Evolutionary conservation across 257 asterid species (phyloP).

Genomic region (Solanum sparsipilum): DNA sequence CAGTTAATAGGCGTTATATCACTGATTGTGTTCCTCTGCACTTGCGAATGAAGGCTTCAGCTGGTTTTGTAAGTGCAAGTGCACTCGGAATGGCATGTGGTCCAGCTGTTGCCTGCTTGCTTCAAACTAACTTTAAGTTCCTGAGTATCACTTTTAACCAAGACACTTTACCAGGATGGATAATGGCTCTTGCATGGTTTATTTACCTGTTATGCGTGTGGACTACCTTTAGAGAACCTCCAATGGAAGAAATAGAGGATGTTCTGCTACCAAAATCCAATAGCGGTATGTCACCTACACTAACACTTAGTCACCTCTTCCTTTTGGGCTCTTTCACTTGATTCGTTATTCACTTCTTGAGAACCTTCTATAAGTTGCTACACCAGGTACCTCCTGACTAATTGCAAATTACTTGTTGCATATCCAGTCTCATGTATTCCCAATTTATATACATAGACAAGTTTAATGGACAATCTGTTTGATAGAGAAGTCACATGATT

Average conservation of each 20-base stretch:
- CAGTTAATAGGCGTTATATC: constrained; percentile 87
- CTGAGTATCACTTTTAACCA: constrained; percentile 66
- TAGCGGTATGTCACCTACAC: constrained; percentile 27
- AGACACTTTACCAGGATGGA: constrained; percentile 94
- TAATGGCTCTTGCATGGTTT: constrained; percentile 83
- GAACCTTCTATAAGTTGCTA: not conserved
- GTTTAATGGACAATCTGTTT: not conserved
- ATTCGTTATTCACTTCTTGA: not conserved
- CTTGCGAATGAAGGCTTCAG: constrained; percentile 92
- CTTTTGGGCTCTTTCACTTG: not conserved
- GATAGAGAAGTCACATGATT: not conserved
- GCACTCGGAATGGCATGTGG: constrained; percentile 99
- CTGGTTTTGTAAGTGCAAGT: constrained; percentile 96
- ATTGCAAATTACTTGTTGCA: not conserved
- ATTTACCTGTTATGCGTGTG: constrained; percentile 66
- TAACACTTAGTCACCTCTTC: not conserved
- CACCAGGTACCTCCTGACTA: not conserved
- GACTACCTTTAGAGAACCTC: constrained; percentile 76
- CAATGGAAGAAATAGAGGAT: constrained; percentile 27
- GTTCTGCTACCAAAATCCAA: constrained; percentile 25
- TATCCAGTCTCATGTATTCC: not conserved
- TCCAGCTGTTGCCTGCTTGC: constrained; percentile 90
- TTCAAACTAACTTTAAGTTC: constrained; percentile 63
- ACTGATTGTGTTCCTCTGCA: constrained; percentile 94
- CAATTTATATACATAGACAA: not conserved